Evolutionary conservation across 1,284 basidiomycete species (phyloP).

Genomic region (Apiotrichum mycotoxinovorans): DNA sequence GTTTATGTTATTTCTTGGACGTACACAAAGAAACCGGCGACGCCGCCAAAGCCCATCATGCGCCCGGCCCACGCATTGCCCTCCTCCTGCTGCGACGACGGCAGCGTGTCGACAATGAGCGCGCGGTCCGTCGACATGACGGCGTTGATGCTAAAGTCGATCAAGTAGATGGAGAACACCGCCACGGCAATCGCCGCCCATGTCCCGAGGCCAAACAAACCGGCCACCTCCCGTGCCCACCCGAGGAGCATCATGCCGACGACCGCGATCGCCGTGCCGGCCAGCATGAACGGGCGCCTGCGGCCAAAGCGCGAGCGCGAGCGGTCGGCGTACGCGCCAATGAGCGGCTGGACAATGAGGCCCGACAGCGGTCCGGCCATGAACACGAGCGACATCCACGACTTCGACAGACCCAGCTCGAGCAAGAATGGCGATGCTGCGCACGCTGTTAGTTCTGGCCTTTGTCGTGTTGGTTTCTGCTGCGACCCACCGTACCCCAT

Average conservation of each 20-base stretch:
- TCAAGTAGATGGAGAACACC: constrained; percentile 76
- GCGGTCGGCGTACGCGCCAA: constrained; percentile 79
- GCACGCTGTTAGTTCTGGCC: neutral
- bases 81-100: constrained; percentile 67
- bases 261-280: constrained; percentile 64
- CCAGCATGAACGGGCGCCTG: constrained; percentile 78
- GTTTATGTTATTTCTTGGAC: neutral
- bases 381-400: constrained; percentile 84
- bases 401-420: constrained; percentile 82
- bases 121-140: constrained; percentile 52
- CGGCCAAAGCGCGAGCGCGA: constrained; percentile 81
- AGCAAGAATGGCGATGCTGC: constrained; percentile 85
- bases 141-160: constrained; percentile 92
- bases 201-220: constrained; percentile 55
- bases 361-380: constrained; percentile 90
- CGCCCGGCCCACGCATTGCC: constrained; percentile 94
- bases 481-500: constrained; percentile 79
- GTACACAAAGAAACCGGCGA: constrained; percentile 79
- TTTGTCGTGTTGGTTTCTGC: too few relatives aligned
- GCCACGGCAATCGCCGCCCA: constrained; percentile 63
- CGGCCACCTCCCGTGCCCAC: constrained; percentile 71
- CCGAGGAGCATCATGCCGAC: constrained; percentile 77
- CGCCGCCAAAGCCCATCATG: constrained; percentile 77
- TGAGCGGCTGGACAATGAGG: constrained; percentile 84
- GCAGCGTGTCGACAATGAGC: constrained; percentile 54